A percentile compares a stretch with the other conserved stretches of the same genome.
Conservation (phyloP, 75 land plant species). For the Larix kaempferi region DNA sequence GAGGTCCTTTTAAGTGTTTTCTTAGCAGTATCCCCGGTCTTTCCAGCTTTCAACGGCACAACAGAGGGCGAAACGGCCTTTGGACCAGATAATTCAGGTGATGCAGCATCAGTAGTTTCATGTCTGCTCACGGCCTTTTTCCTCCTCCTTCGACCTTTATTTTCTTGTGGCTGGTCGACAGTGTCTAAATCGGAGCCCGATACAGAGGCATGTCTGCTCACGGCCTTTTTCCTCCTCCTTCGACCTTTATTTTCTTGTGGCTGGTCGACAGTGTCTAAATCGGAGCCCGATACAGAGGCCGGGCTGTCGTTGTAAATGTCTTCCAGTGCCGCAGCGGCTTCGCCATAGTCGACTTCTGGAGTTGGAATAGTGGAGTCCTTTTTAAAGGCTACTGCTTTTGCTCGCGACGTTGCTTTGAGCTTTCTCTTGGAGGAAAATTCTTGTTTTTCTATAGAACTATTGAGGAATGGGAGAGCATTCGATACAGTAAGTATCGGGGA, state of each 20-base stretch:
- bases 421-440: constrained; percentile 9
- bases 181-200: constrained; percentile 19
- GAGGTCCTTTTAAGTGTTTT: background rate
- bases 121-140: constrained; percentile 8
- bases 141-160: constrained; percentile 10
- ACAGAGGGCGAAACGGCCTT: background rate
- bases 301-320: constrained; percentile 62
- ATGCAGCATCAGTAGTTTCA: background rate
- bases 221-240: constrained; percentile 14
- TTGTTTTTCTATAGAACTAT: background rate
- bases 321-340: constrained; percentile 73
- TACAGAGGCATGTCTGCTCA: constrained; percentile 10
- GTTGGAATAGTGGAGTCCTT: constrained; percentile 17
- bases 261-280: constrained; percentile 9
- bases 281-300: constrained; percentile 17
- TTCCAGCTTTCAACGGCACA: constrained; percentile 5
- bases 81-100: background rate
- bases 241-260: background rate
- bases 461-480: background rate
- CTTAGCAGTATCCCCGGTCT: background rate
- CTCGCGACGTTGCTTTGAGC: constrained; percentile 23
- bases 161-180: background rate
- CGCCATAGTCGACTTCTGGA: constrained; percentile 36
- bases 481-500: background rate
- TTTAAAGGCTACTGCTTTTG: constrained; percentile 26